A percentile compares a stretch with the other conserved stretches of the same genome.
Evolutionary conservation across 2,329 filamentous ascomycete genomes (phyloP).

Genomic region (Fusarium equiseti): DNA sequence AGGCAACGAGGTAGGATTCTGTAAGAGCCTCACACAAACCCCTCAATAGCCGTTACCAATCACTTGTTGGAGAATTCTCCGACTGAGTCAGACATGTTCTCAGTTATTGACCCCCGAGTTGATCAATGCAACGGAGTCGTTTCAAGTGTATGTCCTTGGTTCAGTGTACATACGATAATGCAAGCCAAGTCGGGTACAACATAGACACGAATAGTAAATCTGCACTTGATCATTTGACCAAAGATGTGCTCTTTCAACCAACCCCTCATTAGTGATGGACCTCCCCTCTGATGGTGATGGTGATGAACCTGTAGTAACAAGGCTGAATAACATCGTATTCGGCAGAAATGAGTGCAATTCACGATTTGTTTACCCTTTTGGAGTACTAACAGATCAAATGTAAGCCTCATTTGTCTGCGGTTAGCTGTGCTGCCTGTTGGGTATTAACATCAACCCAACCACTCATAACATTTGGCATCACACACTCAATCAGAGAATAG

Average conservation of each 20-base stretch:
- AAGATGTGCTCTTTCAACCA: background rate
- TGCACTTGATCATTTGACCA: constrained; percentile 6
- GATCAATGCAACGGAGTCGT: background rate
- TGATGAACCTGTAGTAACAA: constrained; percentile 12
- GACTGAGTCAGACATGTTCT: background rate
- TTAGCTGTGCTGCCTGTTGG: constrained; percentile 19
- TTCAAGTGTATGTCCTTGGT: background rate
- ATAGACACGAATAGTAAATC: constrained; percentile 7
- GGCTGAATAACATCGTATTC: constrained; percentile 14
- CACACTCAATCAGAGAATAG: constrained; percentile 9
- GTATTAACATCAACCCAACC: constrained; percentile 1
- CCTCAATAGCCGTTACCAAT: background rate
- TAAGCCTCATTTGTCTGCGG: background rate
- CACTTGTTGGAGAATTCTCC: constrained; percentile 3
- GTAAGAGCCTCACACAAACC: background rate
- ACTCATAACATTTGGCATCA: constrained; percentile 7
- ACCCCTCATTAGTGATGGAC: constrained; percentile 11
- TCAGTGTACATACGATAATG: background rate
- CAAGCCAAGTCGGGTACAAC: background rate
- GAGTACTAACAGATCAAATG: background rate
- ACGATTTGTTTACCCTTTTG: background rate
- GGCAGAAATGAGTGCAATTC: background rate
- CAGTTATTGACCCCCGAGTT: background rate
- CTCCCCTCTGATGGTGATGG: background rate
- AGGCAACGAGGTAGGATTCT: background rate